Conservation (phyloP, 2,329 filamentous ascomycete genomes). For the Cladosporium sp. region DNA sequence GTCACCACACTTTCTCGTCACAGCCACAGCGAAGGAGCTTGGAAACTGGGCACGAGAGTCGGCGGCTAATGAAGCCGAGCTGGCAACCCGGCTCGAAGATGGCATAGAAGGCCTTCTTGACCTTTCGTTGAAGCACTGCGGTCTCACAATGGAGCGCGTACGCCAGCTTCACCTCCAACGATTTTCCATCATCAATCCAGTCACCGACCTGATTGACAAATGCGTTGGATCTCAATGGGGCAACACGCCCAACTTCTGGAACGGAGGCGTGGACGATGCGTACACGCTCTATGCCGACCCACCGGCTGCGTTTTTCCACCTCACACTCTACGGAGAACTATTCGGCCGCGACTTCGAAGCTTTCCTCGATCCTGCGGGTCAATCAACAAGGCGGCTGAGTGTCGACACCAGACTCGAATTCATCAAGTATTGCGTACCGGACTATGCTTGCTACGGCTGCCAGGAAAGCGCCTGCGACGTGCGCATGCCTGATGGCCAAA, state of each 20-base stretch:
- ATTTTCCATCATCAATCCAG: conserved; percentile 36
- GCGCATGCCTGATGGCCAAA: not conserved
- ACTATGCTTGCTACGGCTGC: not conserved
- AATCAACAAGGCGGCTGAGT: not conserved
- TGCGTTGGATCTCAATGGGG: conserved; percentile 37
- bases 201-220: conserved; percentile 37
- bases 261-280: conserved; percentile 35
- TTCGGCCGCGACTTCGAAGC: conserved; percentile 31
- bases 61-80: conserved; percentile 25
- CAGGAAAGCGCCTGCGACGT: not conserved
- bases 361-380: conserved; percentile 25
- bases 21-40: conserved; percentile 36
- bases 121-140: conserved; percentile 32
- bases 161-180: conserved; percentile 32
- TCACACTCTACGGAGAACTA: conserved; percentile 38
- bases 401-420: not conserved
- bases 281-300: conserved; percentile 31
- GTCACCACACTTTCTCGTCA: conserved; percentile 39
- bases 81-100: conserved; percentile 28
- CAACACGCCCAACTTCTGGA: conserved; percentile 31
- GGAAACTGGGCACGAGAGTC: conserved; percentile 37
- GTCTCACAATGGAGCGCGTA: conserved; percentile 37
- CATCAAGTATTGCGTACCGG: not conserved
- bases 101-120: conserved; percentile 38
- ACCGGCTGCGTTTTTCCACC: conserved; percentile 31